Base-by-base conservation (phyloP, 2,329 filamentous ascomycete species). In the Microcyclosporella mali region DNA sequence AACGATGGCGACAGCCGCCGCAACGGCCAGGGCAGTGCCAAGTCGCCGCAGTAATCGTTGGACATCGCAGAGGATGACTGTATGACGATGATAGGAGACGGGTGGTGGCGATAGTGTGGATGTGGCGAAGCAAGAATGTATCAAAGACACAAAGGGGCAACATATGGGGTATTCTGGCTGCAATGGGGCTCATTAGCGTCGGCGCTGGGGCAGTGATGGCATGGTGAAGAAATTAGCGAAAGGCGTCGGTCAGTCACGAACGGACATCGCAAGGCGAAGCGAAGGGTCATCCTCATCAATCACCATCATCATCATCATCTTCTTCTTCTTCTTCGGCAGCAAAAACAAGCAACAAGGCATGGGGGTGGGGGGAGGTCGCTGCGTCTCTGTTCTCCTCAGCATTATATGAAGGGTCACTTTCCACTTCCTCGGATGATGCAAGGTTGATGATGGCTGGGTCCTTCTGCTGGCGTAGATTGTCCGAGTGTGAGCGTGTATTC, bases 1-100 rank as follows among this genome's bases (percentile, higher is more conserved):
- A 79, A 81, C 60, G 82, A 72, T 32, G 68, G 71, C 39, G 55
- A 58, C 40, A 56, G 60, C 32, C 66, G 69, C 39, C 69, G 70
- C 54, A 70, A 70, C 44, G 65, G 62, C 29, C 56, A 58, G 30
- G 49, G 51, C 30, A 49, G 48, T 19, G 47, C 53, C 48, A 62
- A 63, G 55, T 61, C 58, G 14, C 60, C 60, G 8, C 58, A 63
- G 50, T 63, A 57, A 48, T 37, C 32, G 15, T 12, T 17, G 14
- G 30, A 25, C 28, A 11, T n/a, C 41, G 14, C 27, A 17, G 25
- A 18, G 15, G 18, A 25, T 6, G 30, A 14, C 15, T 32, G 30
- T 16, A 32, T 14, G 30, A 32, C n/a, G 27, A 36, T 10, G n/a
- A 16, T 10, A 10, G 33, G 38, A 12, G 21, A 21, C n/a, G 36